Percentiles rank a stretch among this genome's conserved stretches.
Conservation (phyloP, 2,329 filamentous ascomycete species). For the Diaporthe ampelina region DNA sequence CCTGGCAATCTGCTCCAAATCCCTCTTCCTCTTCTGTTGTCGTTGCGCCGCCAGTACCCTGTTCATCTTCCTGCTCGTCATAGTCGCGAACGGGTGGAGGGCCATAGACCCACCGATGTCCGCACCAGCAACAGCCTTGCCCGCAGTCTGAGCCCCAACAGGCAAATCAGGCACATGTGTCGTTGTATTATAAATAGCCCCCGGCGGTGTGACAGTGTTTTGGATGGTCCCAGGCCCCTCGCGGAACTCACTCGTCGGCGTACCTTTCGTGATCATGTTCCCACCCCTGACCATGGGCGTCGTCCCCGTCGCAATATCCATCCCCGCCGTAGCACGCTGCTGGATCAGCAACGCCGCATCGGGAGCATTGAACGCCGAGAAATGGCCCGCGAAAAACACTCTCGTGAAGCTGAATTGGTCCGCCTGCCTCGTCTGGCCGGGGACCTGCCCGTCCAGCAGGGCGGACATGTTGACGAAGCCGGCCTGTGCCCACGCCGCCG, state of each 20-base stretch:
- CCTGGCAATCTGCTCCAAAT: neutral
- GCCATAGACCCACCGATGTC: constrained; percentile 3
- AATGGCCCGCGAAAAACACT: constrained; percentile 68
- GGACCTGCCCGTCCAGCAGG: constrained; percentile 67
- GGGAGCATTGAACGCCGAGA: constrained; percentile 63
- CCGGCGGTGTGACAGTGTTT: constrained; percentile 8
- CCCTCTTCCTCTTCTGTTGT: constrained; percentile 8
- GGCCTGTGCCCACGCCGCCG: constrained; percentile 68
- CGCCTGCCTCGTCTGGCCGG: constrained; percentile 74
- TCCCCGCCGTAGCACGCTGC: constrained; percentile 62
- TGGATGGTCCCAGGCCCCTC: constrained; percentile 13
- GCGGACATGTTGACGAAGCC: constrained; percentile 75
- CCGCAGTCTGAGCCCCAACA: neutral
- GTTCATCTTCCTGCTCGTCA: constrained; percentile 23
- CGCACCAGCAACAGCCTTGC: constrained; percentile 2
- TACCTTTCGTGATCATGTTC: neutral
- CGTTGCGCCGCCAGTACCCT: constrained; percentile 17
- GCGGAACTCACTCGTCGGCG: constrained; percentile 25
- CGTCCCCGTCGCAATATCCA: constrained; percentile 60
- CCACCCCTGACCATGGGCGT: neutral
- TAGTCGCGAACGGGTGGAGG: constrained; percentile 5
- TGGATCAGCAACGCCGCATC: constrained; percentile 61
- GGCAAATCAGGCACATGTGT: constrained; percentile 2
- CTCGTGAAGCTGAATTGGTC: constrained; percentile 73
- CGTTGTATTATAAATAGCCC: constrained; percentile 6